Evolutionary conservation across 1,284 basidiomycete genomes (phyloP).

Genomic region (Ustilago xerochloae): DNA sequence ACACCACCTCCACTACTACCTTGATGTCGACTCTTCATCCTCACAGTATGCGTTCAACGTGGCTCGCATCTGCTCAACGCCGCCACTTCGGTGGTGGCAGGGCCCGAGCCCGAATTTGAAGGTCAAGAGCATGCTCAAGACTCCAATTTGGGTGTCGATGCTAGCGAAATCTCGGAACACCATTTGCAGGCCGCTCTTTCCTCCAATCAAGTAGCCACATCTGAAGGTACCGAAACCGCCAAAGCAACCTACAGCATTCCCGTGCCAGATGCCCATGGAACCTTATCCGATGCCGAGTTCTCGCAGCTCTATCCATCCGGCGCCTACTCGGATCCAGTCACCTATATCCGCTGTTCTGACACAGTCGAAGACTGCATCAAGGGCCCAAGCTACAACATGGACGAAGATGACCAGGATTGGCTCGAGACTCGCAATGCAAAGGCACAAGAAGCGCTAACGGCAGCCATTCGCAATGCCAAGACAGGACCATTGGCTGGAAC

Average conservation of each 20-base stretch:
- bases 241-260: slow-evolving; percentile 66
- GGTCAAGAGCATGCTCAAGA: slow-evolving; percentile 60
- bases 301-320: slow-evolving; percentile 59
- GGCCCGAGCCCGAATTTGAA: slow-evolving; percentile 60
- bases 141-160: slow-evolving; percentile 62
- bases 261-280: slow-evolving; percentile 62
- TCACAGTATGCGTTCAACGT: slow-evolving; percentile 58
- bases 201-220: slow-evolving; percentile 62
- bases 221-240: slow-evolving; percentile 37
- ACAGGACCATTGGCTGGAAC: slow-evolving; percentile 31
- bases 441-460: slow-evolving; percentile 84
- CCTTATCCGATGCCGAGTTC: slow-evolving; percentile 54
- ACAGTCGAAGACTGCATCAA: slow-evolving; percentile 83
- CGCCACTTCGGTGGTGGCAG: slow-evolving; percentile 58
- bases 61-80: slow-evolving; percentile 56
- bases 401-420: slow-evolving; percentile 96
- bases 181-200: slow-evolving; percentile 67
- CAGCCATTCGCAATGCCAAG: slow-evolving; percentile 79
- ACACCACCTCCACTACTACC: neutral
- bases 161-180: slow-evolving; percentile 64
- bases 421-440: slow-evolving; percentile 89
- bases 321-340: slow-evolving; percentile 69
- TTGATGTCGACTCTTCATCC: neutral
- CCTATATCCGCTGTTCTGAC: slow-evolving; percentile 86
- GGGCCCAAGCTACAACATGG: slow-evolving; percentile 87